Percentiles rank a stretch among this genome's conserved stretches.
These are phyloP conservation scores for Trichoderma sp. DNA, from an alignment of 2,329 filamentous ascomycete genomes.

Conservation along the genomic window DNA sequence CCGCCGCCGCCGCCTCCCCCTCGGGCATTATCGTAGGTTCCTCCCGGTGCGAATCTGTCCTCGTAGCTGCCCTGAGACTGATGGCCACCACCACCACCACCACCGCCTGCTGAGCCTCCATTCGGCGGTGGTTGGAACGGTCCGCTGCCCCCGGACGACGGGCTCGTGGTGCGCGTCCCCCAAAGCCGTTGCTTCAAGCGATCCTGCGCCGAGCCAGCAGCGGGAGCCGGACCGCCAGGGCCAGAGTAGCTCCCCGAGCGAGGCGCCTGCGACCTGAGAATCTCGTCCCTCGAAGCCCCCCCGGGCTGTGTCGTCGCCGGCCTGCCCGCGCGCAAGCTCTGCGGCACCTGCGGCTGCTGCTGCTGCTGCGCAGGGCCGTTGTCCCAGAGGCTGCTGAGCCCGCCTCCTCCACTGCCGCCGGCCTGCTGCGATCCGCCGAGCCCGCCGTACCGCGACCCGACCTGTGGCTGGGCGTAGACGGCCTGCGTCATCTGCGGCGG, in stretches of 20 bases:
- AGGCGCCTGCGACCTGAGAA: constrained; percentile 60
- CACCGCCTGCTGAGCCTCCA: constrained; percentile 18
- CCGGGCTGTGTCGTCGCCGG: constrained; percentile 33
- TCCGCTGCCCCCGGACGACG: constrained; percentile 43
- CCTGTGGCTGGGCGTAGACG: constrained; percentile 54
- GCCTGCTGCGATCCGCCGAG: constrained; percentile 29
- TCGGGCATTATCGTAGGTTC: constrained; percentile 43
- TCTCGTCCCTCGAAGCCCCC: constrained; percentile 37
- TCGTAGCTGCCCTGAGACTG: constrained; percentile 43
- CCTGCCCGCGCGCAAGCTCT: constrained; percentile 50
- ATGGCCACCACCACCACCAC: constrained; percentile 34
- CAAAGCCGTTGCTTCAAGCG: constrained; percentile 79
- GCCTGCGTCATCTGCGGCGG: constrained; percentile 59
- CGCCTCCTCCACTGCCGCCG: constrained; percentile 36
- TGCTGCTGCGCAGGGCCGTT: constrained; percentile 39
- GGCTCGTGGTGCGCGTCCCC: constrained; percentile 61
- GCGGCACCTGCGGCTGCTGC: constrained; percentile 40
- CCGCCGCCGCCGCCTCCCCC: constrained; percentile 26
- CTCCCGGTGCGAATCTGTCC: constrained; percentile 50
- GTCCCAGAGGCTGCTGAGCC: constrained; percentile 62
- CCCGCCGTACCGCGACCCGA: constrained; percentile 58
- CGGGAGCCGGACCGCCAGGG: constrained; percentile 35
- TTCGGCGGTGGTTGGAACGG: constrained; percentile 50
- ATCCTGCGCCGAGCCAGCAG: constrained; percentile 65
- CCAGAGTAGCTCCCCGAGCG: constrained; percentile 74